phyloP scores from a whole-genome alignment of 352 stramenopile species.

The Pythium apleroticum region DNA sequence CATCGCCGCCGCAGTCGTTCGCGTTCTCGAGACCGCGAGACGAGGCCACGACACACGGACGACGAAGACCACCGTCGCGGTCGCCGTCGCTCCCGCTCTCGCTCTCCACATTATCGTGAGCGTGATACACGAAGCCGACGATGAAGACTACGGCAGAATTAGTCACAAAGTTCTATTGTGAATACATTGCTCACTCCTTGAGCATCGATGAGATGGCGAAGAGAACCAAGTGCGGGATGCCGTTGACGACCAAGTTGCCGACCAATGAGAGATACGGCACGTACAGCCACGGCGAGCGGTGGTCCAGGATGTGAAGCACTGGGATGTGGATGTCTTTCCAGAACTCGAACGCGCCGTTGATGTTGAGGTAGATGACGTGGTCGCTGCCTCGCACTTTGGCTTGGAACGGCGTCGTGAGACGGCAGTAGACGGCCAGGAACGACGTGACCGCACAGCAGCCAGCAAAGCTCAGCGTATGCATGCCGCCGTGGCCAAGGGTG shows the following conservation, averaged over 20 bases:
- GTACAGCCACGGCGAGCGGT: constrained; percentile 64
- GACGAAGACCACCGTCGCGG: neutral
- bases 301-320: constrained; percentile 74
- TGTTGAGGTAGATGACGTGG: constrained; percentile 77
- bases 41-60: neutral
- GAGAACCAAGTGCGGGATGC: constrained; percentile 65
- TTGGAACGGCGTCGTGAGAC: constrained; percentile 64
- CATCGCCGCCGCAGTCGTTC: constrained; percentile 7
- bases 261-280: constrained; percentile 64
- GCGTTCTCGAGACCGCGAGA: neutral
- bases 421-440: constrained; percentile 61
- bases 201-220: constrained; percentile 58
- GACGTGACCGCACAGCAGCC: constrained; percentile 56
- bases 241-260: constrained; percentile 72
- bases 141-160: neutral
- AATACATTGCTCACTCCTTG: constrained; percentile 19
- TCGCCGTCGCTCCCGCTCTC: neutral
- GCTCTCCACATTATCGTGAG: neutral
- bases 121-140: neutral
- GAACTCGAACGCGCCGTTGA: constrained; percentile 83
- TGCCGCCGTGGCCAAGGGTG: constrained; percentile 63
- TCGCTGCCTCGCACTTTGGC: constrained; percentile 57
- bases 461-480: constrained; percentile 70
- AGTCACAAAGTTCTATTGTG: neutral
- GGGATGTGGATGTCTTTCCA: constrained; percentile 80